Base-by-base conservation (phyloP, 768 basidiomycete species). In the Hemileccinum impolitum region DNA sequence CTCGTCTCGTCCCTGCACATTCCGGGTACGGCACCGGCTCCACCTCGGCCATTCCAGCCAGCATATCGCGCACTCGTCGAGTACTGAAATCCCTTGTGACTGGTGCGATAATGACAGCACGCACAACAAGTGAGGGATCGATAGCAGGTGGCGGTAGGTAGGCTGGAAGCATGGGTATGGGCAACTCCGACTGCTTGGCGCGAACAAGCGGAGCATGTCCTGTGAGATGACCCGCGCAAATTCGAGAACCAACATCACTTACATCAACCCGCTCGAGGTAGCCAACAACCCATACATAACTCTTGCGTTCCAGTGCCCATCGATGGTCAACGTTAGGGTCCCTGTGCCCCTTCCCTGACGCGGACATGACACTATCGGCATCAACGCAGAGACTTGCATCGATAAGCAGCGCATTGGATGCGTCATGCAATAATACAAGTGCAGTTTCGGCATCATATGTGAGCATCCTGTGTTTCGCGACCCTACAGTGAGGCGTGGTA, bases 281-380 rank as follows among this genome's bases (percentile, higher is more conserved):
- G 32, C 85, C 85, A 36, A 85, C 64, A 18, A 74, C 75, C 68
- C 79, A 77, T 32, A 84, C 67, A 32, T 71, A 71, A 53, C 70
- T 64, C 52, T 80, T 71, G 19, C 69, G 72, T 55, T 87, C 81
- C 36, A 72, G 67, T 21, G 76, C 70, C 85, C 85, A 87, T 28
- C 56, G 59, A 37, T 45, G 53, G 13, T 57, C 35, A 6, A 23
- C 6, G 23, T 23, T 23, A 23, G 23, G 23, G 12, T 53, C 52
- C 40, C 43, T 66, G 11, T 38, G 35, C 32, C 31, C 45, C 19
- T 25, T 48, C 21, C 41, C 53, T 11, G 43, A 17, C 44, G 13
- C 47, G n/a, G 57, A 56, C 46, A 60, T 45, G 7, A 64, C 15
- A 6, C 19, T 51, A 9, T 59, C 51, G 1, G 65, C 55, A 57